These are phyloP conservation scores for Saitozyma sp. DNA, from an alignment of 768 basidiomycete genomes.

Conservation along the genomic window DNA sequence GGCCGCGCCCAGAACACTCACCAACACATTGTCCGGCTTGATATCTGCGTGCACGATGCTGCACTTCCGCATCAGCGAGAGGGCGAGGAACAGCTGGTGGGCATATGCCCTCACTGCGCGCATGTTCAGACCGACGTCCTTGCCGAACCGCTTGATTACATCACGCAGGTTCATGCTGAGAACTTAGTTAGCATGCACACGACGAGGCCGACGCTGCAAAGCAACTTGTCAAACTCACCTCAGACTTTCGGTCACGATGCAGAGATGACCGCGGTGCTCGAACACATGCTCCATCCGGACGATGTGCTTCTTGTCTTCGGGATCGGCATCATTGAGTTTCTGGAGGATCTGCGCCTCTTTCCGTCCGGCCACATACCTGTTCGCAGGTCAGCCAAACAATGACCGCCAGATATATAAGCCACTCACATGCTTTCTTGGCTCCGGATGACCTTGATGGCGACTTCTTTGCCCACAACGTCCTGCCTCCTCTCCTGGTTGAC, in stretches of 20 bases:
- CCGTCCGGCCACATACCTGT: slow-evolving; percentile 88
- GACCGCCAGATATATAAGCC: background rate
- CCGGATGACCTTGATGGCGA: slow-evolving; percentile 95
- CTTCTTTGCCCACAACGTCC: slow-evolving; percentile 66
- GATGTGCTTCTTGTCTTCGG: slow-evolving; percentile 94
- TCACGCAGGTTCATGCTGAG: slow-evolving; percentile 95
- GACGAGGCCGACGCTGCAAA: slow-evolving; percentile 5
- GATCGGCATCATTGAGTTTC: slow-evolving; percentile 83
- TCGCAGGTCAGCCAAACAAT: background rate
- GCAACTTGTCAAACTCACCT: slow-evolving; percentile 60
- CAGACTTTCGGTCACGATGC: slow-evolving; percentile 90
- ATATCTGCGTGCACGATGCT: slow-evolving; percentile 98
- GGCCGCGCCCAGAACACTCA: slow-evolving; percentile 53
- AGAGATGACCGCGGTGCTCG: slow-evolving; percentile 95
- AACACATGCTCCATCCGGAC: slow-evolving; percentile 91
- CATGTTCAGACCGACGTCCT: slow-evolving; percentile 94
- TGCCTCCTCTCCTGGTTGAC: slow-evolving; percentile 55
- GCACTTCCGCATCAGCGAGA: slow-evolving; percentile 79
- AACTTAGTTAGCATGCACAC: background rate
- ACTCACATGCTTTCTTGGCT: slow-evolving; percentile 95
- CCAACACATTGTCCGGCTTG: slow-evolving; percentile 96
- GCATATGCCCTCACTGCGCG: slow-evolving; percentile 98
- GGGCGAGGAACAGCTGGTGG: slow-evolving; percentile 87
- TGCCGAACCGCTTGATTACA: slow-evolving; percentile 95
- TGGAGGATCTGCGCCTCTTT: slow-evolving; percentile 89